Conservation (phyloP, 345 rosid species). For the Hypericum androsaemum region DNA sequence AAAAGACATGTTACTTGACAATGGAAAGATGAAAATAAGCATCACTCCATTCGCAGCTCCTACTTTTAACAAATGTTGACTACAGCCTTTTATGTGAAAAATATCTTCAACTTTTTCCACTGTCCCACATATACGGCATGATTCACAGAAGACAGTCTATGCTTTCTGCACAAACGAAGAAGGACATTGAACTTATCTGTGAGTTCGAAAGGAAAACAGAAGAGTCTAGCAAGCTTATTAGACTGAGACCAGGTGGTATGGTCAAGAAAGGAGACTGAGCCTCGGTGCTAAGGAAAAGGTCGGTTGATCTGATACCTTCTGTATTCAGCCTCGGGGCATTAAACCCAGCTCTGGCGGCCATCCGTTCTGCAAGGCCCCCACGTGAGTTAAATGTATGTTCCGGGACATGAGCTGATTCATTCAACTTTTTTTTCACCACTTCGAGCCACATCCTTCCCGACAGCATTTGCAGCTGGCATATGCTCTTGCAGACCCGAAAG, state of each 20-base stretch:
- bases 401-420: constrained; percentile 20
- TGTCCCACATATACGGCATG: too few species aligned
- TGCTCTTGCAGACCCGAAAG: constrained; percentile 25
- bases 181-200: constrained; percentile 14
- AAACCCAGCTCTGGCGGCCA: constrained; percentile 30
- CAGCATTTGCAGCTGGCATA: constrained; percentile 18
- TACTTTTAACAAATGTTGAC: too few species aligned
- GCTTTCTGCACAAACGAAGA: not conserved
- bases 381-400: constrained; percentile 41
- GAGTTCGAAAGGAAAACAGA: constrained; percentile 26
- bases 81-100: too few species aligned
- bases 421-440: constrained; percentile 18
- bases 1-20: too few species aligned
- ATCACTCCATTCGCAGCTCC: too few species aligned
- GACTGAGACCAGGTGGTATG: constrained; percentile 29
- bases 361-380: constrained; percentile 25
- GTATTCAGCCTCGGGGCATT: constrained; percentile 31
- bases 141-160: too few species aligned
- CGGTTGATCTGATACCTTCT: constrained; percentile 14
- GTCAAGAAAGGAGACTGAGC: constrained; percentile 23
- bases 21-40: too few species aligned
- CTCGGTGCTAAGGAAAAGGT: constrained; percentile 15
- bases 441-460: constrained; percentile 26
- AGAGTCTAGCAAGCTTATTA: constrained; percentile 23
- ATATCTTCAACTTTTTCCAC: too few species aligned